Percentiles rank a stretch among this genome's conserved stretches.
phyloP scores from a whole-genome alignment of 2,329 filamentous ascomycete species.

The Colletotrichum tamarilloi region DNA sequence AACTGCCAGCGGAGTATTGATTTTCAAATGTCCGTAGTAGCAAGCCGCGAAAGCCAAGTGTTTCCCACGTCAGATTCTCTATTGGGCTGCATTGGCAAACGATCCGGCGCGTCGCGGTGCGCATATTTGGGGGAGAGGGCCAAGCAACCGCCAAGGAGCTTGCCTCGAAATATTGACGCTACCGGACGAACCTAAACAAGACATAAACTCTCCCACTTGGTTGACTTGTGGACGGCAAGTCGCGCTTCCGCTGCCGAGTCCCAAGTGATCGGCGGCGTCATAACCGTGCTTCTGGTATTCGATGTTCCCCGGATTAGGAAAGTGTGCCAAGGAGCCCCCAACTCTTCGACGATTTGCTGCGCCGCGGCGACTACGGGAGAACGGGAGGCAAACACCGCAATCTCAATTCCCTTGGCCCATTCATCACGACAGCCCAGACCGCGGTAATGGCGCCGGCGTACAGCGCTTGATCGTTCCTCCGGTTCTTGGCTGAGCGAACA shows the following conservation, averaged over 20 bases:
- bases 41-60: not conserved
- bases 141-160: conserved; percentile 24
- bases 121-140: not conserved
- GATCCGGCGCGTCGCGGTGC: not conserved
- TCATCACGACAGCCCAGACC: conserved; percentile 9
- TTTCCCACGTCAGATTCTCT: not conserved
- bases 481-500: conserved; percentile 22
- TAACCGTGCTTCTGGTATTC: not conserved
- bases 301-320: not conserved
- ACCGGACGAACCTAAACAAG: conserved; percentile 1
- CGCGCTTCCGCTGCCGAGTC: conserved; percentile 15
- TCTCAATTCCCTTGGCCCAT: conserved; percentile 23
- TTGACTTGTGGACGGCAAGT: not conserved
- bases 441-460: not conserved
- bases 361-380: not conserved
- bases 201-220: not conserved
- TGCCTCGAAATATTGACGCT: not conserved
- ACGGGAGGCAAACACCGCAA: conserved; percentile 2
- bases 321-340: not conserved
- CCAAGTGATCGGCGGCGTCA: conserved; percentile 19
- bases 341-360: not conserved
- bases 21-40: not conserved
- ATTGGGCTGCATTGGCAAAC: not conserved
- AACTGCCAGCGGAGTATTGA: not conserved
- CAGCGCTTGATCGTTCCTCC: not conserved